Evolutionary conservation across 768 basidiomycete genomes (phyloP), one percentile per base, ranked within the genome.

Genomic region (Fistulinella prunicolor): DNA sequence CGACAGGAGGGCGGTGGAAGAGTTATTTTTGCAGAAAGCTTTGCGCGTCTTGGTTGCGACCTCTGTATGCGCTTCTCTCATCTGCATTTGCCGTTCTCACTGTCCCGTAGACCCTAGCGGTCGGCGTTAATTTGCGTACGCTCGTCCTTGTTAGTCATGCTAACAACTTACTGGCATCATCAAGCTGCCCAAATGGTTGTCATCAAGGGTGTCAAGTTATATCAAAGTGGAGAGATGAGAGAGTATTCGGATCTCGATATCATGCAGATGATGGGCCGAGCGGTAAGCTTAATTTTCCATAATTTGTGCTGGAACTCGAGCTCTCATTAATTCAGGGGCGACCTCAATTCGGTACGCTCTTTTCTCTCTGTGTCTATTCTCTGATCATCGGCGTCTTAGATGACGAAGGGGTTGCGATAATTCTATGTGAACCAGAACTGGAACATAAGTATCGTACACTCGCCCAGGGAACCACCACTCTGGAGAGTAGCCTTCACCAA

Each of bases 251-350:
- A 96, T 62, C 75, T 96, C 6, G 96, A 97, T 58, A 76, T 97
- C 23, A 83, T 90, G 77, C 94, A 96, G 66, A 97, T 97, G 95
- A 80, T 97, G 49, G 96, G 95, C 7, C 81, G 96, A 39, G 94
- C 94, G 36, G 89, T 90, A 62, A 65, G 83, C 42, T 46, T 37
- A 1, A 28, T 3, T 34, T 34, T 37, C 14, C 23, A 10, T 21
- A 17, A 43, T 6, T 20, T 23, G 28, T 42, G 17, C 21, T 36
- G 42, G 38, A 36, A 26, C 34, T 34, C 20, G 32, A 49, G 17
- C 37, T 38, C 22, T 46, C 19, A 16, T 39, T 35, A 1, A 50
- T 37, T 39, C 47, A 91, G 83, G 93, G 94, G 9, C 78, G 94
- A 28, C 93, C 94, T 22, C 94, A 97, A 66, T 95, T 90, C 61